A percentile compares a stretch with the other conserved stretches of the same genome.
Conservation (phyloP, 1,284 basidiomycete genomes). For the Xerocomus minutiporus region DNA sequence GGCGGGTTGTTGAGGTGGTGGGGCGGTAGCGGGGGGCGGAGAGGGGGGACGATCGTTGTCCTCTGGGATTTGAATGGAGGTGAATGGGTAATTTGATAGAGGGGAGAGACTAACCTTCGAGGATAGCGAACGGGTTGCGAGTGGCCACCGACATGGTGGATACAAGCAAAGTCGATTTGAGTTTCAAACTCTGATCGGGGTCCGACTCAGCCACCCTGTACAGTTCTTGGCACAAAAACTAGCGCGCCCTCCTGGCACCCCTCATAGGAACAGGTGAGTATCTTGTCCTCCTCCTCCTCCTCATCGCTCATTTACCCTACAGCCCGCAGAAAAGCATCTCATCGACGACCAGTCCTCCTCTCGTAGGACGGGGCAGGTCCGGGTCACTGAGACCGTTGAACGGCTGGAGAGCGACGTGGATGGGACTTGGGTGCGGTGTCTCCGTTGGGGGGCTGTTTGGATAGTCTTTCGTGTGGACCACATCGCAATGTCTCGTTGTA, state of each 20-base stretch:
- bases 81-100: not conserved
- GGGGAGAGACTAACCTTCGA: slow-evolving; percentile 54
- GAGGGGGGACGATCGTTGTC: slow-evolving; percentile 47
- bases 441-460: slow-evolving; percentile 57
- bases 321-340: slow-evolving; percentile 87
- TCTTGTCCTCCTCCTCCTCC: slow-evolving; percentile 1
- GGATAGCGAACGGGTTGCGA: slow-evolving; percentile 75
- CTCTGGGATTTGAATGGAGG: slow-evolving; percentile 15
- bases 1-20: slow-evolving; percentile 28
- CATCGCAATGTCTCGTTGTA: slow-evolving; percentile 87
- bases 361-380: slow-evolving; percentile 62
- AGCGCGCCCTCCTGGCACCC: not conserved
- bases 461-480: slow-evolving; percentile 56
- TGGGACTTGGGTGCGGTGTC: slow-evolving; percentile 83
- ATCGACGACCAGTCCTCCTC: slow-evolving; percentile 71
- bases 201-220: slow-evolving; percentile 49
- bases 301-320: slow-evolving; percentile 4
- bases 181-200: slow-evolving; percentile 31
- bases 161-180: slow-evolving; percentile 14
- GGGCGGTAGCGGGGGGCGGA: slow-evolving; percentile 36
- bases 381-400: slow-evolving; percentile 84
- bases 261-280: slow-evolving; percentile 45
- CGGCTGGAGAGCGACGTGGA: slow-evolving; percentile 68
- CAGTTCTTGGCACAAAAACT: slow-evolving; percentile 39
- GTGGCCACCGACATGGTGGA: slow-evolving; percentile 77